Base-by-base conservation (phyloP, 2,329 filamentous ascomycete species). In the Plectosphaerella sp. region DNA sequence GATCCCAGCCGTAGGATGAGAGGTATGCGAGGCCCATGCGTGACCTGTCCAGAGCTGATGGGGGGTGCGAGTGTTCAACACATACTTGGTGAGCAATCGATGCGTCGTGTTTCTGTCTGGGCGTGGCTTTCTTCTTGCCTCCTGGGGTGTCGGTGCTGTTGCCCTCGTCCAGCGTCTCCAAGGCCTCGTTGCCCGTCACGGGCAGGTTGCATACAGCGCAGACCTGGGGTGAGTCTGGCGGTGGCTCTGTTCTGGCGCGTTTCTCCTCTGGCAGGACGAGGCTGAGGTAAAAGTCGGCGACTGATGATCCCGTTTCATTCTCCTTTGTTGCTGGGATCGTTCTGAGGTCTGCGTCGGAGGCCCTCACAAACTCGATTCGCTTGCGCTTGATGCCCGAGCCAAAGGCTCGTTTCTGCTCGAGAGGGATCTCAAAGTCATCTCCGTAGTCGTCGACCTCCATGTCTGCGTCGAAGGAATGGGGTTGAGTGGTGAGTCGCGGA, bases 1-100 rank as follows among this genome's bases (percentile, higher is more conserved):
- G 86, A 59, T 92, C 85, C 83, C 87, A 92, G 25, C 88, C 88
- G 53, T 87, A 79, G 1, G 80, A 75, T 49, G 82, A 74, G 33
- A 92, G 76, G 25, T 87, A 81, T 5, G 79, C 72, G 7, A 91
- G 71, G 0, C 88, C 88, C 75, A 89, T 88, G 45, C 87, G 78
- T 5, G 76, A 79, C 35, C 88, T 79, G 66, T 91, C 85, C 18
- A 91, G 72, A 14, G 85, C 78, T 0, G 87, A 91, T 1, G 88
- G 88, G 7, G 87, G 86, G 53, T 88, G 83, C 1, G 86, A 86
- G 63, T 90, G 87, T 4, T 75, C 66, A 1, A 91, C 72, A 55
- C 80, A 84, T 37, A 88, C 78, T 70, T 91, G 88, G 62, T 92
- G 89, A 7, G 84, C 83, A 51, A 89, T 76, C 33, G 80, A 86